Conservation (phyloP, 768 basidiomycete species). For the Nidularia sp. region DNA sequence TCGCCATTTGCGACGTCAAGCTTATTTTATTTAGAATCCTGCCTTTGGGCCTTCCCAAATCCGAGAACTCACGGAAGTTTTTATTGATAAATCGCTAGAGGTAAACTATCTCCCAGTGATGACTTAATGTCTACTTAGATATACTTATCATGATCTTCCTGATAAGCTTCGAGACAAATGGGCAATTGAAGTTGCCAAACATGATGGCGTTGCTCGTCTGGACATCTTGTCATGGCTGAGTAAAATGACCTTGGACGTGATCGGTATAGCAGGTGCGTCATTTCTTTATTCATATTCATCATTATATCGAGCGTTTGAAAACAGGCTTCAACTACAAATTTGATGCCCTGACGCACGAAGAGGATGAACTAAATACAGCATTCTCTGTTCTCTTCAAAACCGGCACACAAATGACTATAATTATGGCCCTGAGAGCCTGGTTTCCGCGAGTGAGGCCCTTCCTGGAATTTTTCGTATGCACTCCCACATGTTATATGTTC, state of each 20-base stretch:
- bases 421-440: too few relatives aligned
- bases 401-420: too few relatives aligned
- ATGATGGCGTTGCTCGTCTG: conserved; percentile 26
- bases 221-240: conserved; percentile 66
- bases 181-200: conserved; percentile 25
- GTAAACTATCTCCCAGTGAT: conserved; percentile 19
- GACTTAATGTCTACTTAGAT: neutral
- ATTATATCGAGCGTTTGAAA: too few relatives aligned
- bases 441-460: conserved; percentile 34
- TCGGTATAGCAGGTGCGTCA: conserved; percentile 64
- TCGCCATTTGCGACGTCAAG: neutral
- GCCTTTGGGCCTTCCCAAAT: conserved; percentile 62
- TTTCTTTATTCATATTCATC: too few relatives aligned
- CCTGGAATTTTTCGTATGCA: conserved; percentile 31
- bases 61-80: conserved; percentile 51
- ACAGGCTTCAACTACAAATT: conserved; percentile 34
- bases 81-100: conserved; percentile 50
- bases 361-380: conserved; percentile 48
- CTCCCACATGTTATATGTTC: neutral
- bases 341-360: conserved; percentile 22
- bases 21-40: conserved; percentile 46
- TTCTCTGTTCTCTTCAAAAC: conserved; percentile 48
- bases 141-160: too few relatives aligned
- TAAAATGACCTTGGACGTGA: conserved; percentile 70
- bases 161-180: conserved; percentile 49